Evolutionary conservation across 2,329 filamentous ascomycete species (phyloP).

Genomic region (Colletotrichum sp.): DNA sequence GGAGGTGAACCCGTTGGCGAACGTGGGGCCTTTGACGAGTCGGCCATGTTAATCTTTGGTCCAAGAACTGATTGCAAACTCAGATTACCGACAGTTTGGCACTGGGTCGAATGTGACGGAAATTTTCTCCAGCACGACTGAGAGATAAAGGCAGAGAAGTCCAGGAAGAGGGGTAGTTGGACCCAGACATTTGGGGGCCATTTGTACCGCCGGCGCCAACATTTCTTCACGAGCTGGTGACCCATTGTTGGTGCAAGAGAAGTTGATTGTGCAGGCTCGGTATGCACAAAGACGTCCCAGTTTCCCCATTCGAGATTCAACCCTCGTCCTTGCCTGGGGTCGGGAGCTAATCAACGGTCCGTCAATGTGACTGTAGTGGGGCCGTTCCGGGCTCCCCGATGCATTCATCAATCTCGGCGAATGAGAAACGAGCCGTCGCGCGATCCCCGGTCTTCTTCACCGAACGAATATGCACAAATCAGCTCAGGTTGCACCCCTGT

Average conservation of each 20-base stretch:
- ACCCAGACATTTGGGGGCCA: not conserved
- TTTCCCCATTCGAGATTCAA: not conserved
- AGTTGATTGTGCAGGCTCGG: not conserved
- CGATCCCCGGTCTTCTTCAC: not conserved
- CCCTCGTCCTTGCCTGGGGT: not conserved
- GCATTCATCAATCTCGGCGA: not conserved
- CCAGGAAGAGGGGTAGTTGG: not conserved
- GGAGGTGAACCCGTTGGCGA: not conserved
- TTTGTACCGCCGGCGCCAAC: not conserved
- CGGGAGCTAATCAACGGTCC: not conserved
- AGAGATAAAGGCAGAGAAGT: not conserved
- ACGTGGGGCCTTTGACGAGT: not conserved
- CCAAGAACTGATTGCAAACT: not conserved
- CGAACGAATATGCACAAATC: not conserved
- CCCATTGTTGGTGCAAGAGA: not conserved
- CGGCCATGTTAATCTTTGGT: not conserved
- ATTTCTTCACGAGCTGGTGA: not conserved
- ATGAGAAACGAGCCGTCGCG: not conserved
- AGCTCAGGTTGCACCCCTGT: not conserved
- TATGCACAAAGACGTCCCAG: not conserved
- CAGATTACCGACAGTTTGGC: not conserved
- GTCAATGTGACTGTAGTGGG: not conserved
- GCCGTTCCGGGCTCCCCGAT: not conserved
- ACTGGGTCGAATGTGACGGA: not conserved
- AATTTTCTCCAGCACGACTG: not conserved